Evolutionary conservation across 768 basidiomycete genomes (phyloP).

Genomic region (Russula sp.): DNA sequence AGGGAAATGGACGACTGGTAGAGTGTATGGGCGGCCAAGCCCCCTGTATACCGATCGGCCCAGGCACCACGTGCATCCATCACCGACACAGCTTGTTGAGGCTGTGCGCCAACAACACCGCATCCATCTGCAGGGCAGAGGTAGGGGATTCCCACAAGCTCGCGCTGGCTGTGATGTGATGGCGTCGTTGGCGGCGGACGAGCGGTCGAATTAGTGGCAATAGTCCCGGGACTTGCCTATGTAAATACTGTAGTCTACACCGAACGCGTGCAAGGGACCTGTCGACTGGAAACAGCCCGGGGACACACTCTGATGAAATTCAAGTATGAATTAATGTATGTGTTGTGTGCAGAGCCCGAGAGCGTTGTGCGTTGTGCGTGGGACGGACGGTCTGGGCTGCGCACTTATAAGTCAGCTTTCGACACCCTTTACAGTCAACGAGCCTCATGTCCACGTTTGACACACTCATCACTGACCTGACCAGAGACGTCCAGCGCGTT

Average conservation of each 20-base stretch:
- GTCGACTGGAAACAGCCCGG: too few species aligned
- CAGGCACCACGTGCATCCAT: neutral
- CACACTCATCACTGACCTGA: constrained; percentile 72
- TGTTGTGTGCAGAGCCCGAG: neutral
- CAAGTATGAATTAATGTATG: too few species aligned
- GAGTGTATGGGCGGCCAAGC: neutral
- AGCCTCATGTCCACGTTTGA: constrained; percentile 67
- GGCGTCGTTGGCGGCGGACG: neutral
- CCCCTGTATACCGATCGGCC: neutral
- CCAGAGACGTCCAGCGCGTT: constrained; percentile 76
- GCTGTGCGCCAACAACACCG: too few species aligned
- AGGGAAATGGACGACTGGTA: neutral
- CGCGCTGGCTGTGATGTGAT: neutral
- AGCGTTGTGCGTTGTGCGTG: neutral
- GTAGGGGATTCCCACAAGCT: too few species aligned
- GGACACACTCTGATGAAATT: neutral
- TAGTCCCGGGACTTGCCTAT: too few species aligned
- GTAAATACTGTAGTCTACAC: too few species aligned
- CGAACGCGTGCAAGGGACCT: too few species aligned
- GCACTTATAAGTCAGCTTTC: neutral
- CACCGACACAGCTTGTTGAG: neutral
- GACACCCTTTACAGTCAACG: neutral
- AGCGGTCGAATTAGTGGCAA: neutral
- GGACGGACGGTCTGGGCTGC: neutral
- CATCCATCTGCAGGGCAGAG: too few species aligned